Evolutionary conservation across 495 filamentous ascomycete genomes (phyloP).

Genomic region (Annulohypoxylon stygium): DNA sequence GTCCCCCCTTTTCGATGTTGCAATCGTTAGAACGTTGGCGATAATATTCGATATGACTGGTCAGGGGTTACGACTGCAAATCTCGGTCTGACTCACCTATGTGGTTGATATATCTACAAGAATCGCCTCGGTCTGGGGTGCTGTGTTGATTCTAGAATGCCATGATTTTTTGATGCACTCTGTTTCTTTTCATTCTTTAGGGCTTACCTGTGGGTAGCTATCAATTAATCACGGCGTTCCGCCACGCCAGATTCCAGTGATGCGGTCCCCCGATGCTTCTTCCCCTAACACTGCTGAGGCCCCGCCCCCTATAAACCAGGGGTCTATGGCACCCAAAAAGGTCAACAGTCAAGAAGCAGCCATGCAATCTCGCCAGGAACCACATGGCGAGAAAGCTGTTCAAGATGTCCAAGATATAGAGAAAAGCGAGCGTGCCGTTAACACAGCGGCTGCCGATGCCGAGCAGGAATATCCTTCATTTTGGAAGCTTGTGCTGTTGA

Average conservation of each 20-base stretch:
- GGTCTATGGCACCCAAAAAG: slow-evolving; percentile 13
- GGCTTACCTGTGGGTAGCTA: too few species aligned
- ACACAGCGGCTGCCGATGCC: slow-evolving; percentile 13
- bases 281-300: neutral
- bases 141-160: neutral
- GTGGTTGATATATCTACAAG: neutral
- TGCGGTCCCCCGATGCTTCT: slow-evolving; percentile 17
- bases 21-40: neutral
- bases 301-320: neutral
- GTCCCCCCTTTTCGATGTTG: neutral
- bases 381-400: neutral
- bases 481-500: slow-evolving; percentile 37
- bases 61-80: neutral
- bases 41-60: neutral
- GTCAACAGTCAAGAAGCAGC: slow-evolving; percentile 18
- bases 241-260: neutral
- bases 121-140: neutral
- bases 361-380: slow-evolving; percentile 22
- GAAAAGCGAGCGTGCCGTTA: slow-evolving; percentile 11
- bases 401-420: slow-evolving; percentile 22
- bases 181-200: neutral
- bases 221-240: neutral
- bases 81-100: slow-evolving; percentile 14
- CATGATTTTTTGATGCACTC: neutral
- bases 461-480: slow-evolving; percentile 35